phyloP scores from a whole-genome alignment of 768 basidiomycete genomes.

The Hypholoma sublateritium region DNA sequence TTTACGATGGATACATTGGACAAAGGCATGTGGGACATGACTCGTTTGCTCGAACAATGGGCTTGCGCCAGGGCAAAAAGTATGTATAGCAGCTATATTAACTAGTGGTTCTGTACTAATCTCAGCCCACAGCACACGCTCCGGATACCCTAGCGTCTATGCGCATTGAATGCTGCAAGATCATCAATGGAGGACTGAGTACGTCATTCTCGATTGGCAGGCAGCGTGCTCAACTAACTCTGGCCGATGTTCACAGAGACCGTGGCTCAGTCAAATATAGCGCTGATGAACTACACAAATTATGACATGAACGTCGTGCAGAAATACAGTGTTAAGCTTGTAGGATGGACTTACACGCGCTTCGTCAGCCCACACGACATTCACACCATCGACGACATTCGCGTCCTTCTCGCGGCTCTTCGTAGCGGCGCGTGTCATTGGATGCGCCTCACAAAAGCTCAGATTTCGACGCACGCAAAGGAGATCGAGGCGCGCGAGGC shows the following conservation, averaged over 20 bases:
- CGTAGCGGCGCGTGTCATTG: not conserved
- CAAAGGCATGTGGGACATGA: not conserved
- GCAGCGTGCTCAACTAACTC: not conserved
- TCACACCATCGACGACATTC: not conserved
- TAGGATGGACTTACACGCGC: not conserved
- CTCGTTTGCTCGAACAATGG: not conserved
- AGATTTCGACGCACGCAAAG: not conserved
- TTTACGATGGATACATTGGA: not conserved
- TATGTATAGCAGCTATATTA: not conserved
- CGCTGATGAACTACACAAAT: not conserved
- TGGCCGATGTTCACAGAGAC: not conserved
- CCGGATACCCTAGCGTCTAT: not conserved
- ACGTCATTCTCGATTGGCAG: not conserved
- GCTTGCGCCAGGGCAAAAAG: not conserved
- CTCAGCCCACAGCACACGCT: not conserved
- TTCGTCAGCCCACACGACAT: not conserved
- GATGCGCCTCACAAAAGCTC: not conserved
- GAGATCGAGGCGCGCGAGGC: not conserved
- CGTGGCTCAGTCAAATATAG: not conserved
- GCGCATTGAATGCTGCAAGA: not conserved
- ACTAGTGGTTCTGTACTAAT: not conserved
- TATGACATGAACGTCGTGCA: not conserved
- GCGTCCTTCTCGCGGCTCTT: not conserved
- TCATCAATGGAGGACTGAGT: not conserved
- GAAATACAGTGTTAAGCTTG: not conserved